Percentiles rank a stretch among this genome's conserved stretches.
phyloP scores from a whole-genome alignment of 441 rosid genomes.

The Lepidium campestre region DNA sequence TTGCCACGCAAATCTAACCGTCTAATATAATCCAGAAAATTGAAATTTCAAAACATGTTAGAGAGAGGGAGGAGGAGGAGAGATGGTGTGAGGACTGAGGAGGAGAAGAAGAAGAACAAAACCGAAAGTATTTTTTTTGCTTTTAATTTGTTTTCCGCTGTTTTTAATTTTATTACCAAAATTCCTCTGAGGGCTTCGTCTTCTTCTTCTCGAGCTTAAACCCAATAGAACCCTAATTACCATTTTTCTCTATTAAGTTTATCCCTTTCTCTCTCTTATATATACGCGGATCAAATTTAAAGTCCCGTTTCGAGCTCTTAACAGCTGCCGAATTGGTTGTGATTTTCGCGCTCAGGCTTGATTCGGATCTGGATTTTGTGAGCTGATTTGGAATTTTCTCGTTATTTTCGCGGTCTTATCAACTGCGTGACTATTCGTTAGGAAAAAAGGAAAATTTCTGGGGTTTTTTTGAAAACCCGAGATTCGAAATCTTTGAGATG shows the following conservation, averaged over 20 bases:
- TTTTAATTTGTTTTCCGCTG: constrained; percentile 10
- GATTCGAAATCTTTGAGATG: constrained; percentile 31
- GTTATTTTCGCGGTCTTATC: constrained; percentile 5
- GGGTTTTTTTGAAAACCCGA: constrained; percentile 8
- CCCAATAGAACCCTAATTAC: constrained; percentile 22
- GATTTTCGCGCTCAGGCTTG: constrained; percentile 15
- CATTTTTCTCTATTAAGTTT: neutral
- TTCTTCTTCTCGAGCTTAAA: constrained; percentile 16
- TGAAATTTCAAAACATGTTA: constrained; percentile 71
- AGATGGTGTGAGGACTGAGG: constrained; percentile 23
- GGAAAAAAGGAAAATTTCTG: constrained; percentile 9
- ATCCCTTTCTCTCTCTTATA: constrained; percentile 3
- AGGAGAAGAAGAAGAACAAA: constrained; percentile 32
- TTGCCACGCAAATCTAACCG: constrained; percentile 43
- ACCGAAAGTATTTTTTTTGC: constrained; percentile 23
- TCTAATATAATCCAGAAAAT: constrained; percentile 46
- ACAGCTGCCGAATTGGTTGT: constrained; percentile 24
- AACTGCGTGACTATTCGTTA: constrained; percentile 9
- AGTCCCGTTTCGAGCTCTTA: constrained; percentile 27
- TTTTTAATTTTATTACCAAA: neutral
- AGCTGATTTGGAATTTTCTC: constrained; percentile 29
- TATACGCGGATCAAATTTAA: constrained; percentile 22
- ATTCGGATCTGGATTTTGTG: constrained; percentile 42
- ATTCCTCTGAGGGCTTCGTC: constrained; percentile 2
- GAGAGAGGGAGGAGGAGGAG: constrained; percentile 92